Base-by-base conservation (phyloP, 1,284 basidiomycete species). In the Testicularia cyperi region DNA sequence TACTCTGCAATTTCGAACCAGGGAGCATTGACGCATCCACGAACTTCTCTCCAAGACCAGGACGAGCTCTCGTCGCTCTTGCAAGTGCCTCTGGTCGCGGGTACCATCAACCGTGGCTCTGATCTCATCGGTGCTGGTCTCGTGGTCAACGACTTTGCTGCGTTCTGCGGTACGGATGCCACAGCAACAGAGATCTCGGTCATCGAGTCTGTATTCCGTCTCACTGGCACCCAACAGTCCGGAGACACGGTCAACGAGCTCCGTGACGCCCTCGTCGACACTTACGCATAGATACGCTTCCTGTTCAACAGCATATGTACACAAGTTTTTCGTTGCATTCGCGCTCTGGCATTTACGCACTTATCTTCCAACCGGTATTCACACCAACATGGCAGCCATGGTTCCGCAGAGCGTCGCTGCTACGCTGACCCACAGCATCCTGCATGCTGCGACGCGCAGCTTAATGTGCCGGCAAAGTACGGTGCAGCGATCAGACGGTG, bases 121-220 rank as follows among this genome's bases (percentile, higher is more conserved):
- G 92, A 97, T 71, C 90, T 98, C 31, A 88, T 99, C 67, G 95
- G 95, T 37, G 95, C 94, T 6, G 95, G 95, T 19, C 82, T 98
- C 38, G 90, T 99, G 45, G 95, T 97, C 52, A 99, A 99, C 75
- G 92, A 98, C 78, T 98, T 92, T 91, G 91, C 88, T 80, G 94
- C 95, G 14, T 98, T 98, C 79, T 62, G 62, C 19, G 73, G 70
- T 3, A 51, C 67, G 20, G 71, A 74, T 23, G 69, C 94, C 44
- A 97, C 94, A 18, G 95, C 95, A 15, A 97, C 94, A 40, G 95
- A 99, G 79, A 90, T 97, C 77, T 90, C 87, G 70, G 95, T 99
- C 38, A 95, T 98, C 67, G 95, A 99, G 78, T 91, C 92, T 26
- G 84, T 91, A 26, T 99, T 98, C 83, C 92, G 58, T 33, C 44